phyloP scores from a whole-genome alignment of 164 flowering plant species.

The Malania oleifera region DNA sequence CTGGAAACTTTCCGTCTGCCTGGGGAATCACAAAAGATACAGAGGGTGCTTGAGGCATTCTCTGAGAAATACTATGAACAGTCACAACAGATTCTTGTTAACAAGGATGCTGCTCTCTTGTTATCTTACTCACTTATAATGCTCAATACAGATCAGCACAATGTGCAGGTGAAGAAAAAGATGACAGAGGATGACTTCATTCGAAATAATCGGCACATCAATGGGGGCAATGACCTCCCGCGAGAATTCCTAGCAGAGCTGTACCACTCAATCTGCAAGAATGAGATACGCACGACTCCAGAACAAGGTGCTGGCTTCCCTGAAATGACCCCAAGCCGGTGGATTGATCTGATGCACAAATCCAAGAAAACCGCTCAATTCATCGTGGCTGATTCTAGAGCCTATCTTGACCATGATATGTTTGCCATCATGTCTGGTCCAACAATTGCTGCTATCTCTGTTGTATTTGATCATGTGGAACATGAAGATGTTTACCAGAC shows the following conservation, averaged over 20 bases:
- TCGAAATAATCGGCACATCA: slow-evolving; percentile 3
- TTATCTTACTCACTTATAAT: slow-evolving; percentile 6
- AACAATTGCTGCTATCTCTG: slow-evolving; percentile 52
- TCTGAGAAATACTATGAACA: slow-evolving; percentile 7
- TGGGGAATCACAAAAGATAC: slow-evolving; percentile 6
- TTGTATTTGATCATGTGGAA: slow-evolving; percentile 51
- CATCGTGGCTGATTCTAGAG: slow-evolving; percentile 36
- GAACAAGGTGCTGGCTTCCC: slow-evolving; percentile 43
- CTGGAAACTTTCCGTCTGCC: slow-evolving; percentile 6
- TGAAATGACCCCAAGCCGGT: slow-evolving; percentile 51
- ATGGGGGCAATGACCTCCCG: slow-evolving; percentile 5
- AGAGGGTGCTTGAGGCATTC: slow-evolving; percentile 6
- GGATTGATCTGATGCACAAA: slow-evolving; percentile 53
- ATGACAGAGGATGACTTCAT: slow-evolving; percentile 6
- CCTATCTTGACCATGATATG: slow-evolving; percentile 49
- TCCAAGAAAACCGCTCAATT: slow-evolving; percentile 44
- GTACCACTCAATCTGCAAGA: slow-evolving; percentile 47
- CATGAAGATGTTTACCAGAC: slow-evolving; percentile 46
- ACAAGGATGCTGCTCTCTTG: slow-evolving; percentile 6
- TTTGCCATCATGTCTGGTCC: slow-evolving; percentile 54
- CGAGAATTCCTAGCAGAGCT: slow-evolving; percentile 39
- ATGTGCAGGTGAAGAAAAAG: slow-evolving; percentile 3
- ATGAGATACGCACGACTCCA: slow-evolving; percentile 52
- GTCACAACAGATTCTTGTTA: background rate
- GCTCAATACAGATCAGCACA: slow-evolving; percentile 7